Evolutionary conservation across 306 rosid genomes (phyloP), one percentile per base, ranked within the genome.

Genomic region (Quercus cerris): DNA sequence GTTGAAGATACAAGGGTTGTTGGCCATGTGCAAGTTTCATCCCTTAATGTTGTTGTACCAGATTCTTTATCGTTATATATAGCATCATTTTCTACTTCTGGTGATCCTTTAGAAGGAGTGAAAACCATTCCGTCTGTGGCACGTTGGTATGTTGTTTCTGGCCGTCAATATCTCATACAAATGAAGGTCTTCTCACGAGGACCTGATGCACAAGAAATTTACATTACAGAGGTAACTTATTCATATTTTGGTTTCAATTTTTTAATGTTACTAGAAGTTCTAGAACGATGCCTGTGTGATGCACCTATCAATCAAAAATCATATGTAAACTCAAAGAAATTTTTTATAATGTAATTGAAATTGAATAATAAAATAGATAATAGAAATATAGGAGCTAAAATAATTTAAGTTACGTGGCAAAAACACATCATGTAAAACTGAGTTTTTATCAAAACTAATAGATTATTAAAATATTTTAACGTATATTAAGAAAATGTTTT

Each of bases 1-100:
- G 99, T 93, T 74, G 93, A 93, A 81, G 99, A 94, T 84, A 93
- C 87, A 64, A 90, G 99, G 85, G 97, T 94, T 86, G 86, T 88
- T 20, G 94, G 92, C 41, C 97, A 94, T 85, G 78, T 81, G 44
- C 99, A 94, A 90, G 87, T 89, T 58, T 94, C 99, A 74, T 88
- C 97, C 76, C 86, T 94, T 70, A 90, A 87, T 80, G 95, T 94
- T 78, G 97, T 93, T 78, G 59, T 90, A 66, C 97, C 99, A 54
- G 92, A 86, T 87, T 85, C 90, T 67, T 64, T 93, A 74, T 55
- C 28, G 61, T 84, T 93, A 72, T 91, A 85, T 82, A 76, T 93
- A 54, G 72, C 81, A 72, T 93, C 93, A 73, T 80, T 94, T 76
- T 85, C 94, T 77, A 76, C 76, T 70, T 83, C 91, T 80, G 85